Evolutionary conservation across 805 yeast genomes (phyloP).

Genomic region (Spathaspora sp.): DNA sequence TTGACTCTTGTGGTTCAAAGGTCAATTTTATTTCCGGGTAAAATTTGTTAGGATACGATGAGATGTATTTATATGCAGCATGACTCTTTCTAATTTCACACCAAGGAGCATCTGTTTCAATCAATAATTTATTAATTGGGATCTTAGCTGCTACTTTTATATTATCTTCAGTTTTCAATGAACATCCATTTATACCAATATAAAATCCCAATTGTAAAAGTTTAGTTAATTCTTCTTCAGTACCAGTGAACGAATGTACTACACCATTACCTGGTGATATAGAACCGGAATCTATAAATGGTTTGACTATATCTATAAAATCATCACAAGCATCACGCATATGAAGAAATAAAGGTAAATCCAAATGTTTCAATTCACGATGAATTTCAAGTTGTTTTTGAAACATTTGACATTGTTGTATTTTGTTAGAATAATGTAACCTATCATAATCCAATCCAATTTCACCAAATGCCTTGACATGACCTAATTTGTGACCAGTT

Average conservation of each 20-base stretch:
- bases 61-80: conserved; percentile 59
- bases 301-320: conserved; percentile 60
- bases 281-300: conserved; percentile 50
- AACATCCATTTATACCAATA: conserved; percentile 91
- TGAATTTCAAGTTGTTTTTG: conserved; percentile 68
- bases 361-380: conserved; percentile 32
- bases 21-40: conserved; percentile 37
- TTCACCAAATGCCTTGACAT: conserved; percentile 87
- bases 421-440: conserved; percentile 66
- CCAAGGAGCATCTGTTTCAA: conserved; percentile 99
- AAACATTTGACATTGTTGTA: conserved; percentile 66
- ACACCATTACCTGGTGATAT: conserved; percentile 58
- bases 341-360: conserved; percentile 82
- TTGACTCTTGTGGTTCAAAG: conserved; percentile 2
- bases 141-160: conserved; percentile 59
- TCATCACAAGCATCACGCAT: conserved; percentile 86
- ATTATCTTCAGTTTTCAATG: conserved; percentile 75
- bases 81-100: conserved; percentile 88
- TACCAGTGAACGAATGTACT: conserved; percentile 94
- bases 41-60: conserved; percentile 52
- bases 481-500: conserved; percentile 45
- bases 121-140: conserved; percentile 68
- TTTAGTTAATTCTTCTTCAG: conserved; percentile 55
- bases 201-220: conserved; percentile 59
- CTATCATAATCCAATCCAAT: conserved; percentile 95